phyloP scores from a whole-genome alignment of 805 yeast genomes.

The Myxozyma neglecta region DNA sequence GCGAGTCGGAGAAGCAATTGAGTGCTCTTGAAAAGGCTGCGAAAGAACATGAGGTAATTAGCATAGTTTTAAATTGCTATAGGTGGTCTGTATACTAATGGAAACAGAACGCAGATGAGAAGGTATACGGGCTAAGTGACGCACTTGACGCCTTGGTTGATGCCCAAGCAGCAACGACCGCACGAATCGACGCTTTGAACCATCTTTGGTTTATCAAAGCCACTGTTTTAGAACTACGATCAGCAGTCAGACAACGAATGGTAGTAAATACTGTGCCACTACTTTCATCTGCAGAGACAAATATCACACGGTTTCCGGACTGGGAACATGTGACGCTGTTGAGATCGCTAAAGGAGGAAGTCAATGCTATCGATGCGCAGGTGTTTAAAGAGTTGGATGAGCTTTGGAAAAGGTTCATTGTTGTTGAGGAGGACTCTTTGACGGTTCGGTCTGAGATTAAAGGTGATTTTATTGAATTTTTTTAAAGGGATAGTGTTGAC shows the following conservation, averaged over 20 bases:
- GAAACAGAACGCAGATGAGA: constrained; percentile 26
- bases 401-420: constrained; percentile 16
- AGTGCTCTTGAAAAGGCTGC: constrained; percentile 7
- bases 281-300: constrained; percentile 22
- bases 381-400: constrained; percentile 21
- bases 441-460: not conserved
- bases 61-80: not conserved
- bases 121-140: constrained; percentile 19
- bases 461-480: not conserved
- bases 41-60: constrained; percentile 11
- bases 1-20: constrained; percentile 8
- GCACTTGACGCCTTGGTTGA: constrained; percentile 4
- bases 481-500: not conserved
- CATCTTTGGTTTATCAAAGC: constrained; percentile 26
- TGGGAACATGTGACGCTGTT: constrained; percentile 24
- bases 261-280: constrained; percentile 20
- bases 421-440: not conserved
- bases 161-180: not conserved
- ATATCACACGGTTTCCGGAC: constrained; percentile 21
- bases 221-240: constrained; percentile 23
- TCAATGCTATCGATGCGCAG: constrained; percentile 18
- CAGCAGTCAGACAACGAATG: constrained; percentile 16
- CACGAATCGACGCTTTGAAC: constrained; percentile 23
- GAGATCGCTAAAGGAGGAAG: constrained; percentile 25
- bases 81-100: not conserved